Conservation (phyloP, 2,329 filamentous ascomycete genomes). For the Ophiostoma sp. region DNA sequence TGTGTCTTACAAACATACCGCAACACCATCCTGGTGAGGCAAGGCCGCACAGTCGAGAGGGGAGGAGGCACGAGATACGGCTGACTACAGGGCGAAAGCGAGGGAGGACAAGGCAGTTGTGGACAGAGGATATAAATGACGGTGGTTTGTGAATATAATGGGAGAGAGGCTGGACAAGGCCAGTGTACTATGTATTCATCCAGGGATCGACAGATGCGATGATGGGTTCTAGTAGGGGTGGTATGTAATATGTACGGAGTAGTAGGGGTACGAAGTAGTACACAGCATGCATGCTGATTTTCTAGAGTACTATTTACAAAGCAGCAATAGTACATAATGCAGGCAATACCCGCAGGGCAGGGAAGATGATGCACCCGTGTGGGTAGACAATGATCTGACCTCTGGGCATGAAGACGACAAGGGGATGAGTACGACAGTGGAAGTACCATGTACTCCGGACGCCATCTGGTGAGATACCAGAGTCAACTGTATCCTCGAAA, state of each 20-base stretch:
- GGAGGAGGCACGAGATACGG: neutral
- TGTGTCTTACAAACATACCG: neutral
- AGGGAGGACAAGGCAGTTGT: neutral
- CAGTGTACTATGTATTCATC: neutral
- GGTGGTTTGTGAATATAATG: neutral
- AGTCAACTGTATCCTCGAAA: neutral
- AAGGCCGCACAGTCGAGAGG: conserved; percentile 4
- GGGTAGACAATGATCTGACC: conserved; percentile 2
- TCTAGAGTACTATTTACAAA: neutral
- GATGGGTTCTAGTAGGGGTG: neutral
- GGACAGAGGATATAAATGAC: neutral
- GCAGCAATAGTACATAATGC: neutral
- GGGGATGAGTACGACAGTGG: neutral
- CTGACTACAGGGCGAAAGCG: conserved; percentile 7
- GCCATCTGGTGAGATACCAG: neutral
- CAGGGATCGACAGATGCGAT: neutral
- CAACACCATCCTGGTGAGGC: neutral
- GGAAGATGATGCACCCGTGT: conserved; percentile 1
- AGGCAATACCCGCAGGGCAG: neutral
- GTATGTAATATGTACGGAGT: too few relatives aligned
- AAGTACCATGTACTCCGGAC: neutral
- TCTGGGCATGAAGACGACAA: neutral
- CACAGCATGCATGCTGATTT: neutral
- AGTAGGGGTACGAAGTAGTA: neutral
- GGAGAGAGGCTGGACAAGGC: neutral